These are phyloP conservation scores for Fusarium phyllophilum DNA, from an alignment of 2,329 filamentous ascomycete genomes.

Conservation along the genomic window DNA sequence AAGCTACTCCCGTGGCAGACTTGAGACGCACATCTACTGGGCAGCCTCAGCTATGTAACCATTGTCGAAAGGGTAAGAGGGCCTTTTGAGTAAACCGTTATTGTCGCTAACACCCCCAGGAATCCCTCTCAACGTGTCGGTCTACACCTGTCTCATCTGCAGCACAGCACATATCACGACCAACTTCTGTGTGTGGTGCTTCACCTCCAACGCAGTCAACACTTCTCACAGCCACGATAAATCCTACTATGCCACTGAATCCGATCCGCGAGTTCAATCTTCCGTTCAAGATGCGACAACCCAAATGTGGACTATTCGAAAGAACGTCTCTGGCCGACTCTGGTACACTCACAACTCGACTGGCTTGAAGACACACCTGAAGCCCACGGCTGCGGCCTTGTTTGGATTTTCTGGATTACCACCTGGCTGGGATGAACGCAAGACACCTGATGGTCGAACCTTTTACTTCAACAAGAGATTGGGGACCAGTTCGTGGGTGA, in stretches of 20 bases:
- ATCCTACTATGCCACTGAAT: slow-evolving; percentile 42
- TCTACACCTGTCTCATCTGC: slow-evolving; percentile 44
- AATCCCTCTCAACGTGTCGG: slow-evolving; percentile 40
- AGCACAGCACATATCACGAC: slow-evolving; percentile 37
- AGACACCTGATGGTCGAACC: slow-evolving; percentile 34
- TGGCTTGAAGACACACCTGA: slow-evolving; percentile 40
- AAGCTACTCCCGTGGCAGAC: not conserved
- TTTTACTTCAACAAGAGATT: slow-evolving; percentile 42
- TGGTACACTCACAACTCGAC: slow-evolving; percentile 44
- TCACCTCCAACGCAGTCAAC: slow-evolving; percentile 38
- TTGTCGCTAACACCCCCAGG: not conserved
- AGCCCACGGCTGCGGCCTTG: slow-evolving; percentile 25
- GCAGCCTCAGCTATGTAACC: slow-evolving; percentile 17
- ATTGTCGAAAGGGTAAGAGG: slow-evolving; percentile 36
- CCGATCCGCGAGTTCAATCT: slow-evolving; percentile 36
- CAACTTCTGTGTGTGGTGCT: slow-evolving; percentile 44
- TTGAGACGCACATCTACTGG: slow-evolving; percentile 17
- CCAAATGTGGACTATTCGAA: slow-evolving; percentile 40
- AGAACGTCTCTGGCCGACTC: slow-evolving; percentile 41
- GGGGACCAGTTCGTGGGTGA: slow-evolving; percentile 38
- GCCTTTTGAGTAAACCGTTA: rapidly evolving
- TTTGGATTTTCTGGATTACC: slow-evolving; percentile 27
- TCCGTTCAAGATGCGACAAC: slow-evolving; percentile 28
- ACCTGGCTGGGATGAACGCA: slow-evolving; percentile 40
- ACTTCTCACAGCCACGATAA: slow-evolving; percentile 42